phyloP scores from a whole-genome alignment of 768 basidiomycete species.

The Naganishia friedmannii region DNA sequence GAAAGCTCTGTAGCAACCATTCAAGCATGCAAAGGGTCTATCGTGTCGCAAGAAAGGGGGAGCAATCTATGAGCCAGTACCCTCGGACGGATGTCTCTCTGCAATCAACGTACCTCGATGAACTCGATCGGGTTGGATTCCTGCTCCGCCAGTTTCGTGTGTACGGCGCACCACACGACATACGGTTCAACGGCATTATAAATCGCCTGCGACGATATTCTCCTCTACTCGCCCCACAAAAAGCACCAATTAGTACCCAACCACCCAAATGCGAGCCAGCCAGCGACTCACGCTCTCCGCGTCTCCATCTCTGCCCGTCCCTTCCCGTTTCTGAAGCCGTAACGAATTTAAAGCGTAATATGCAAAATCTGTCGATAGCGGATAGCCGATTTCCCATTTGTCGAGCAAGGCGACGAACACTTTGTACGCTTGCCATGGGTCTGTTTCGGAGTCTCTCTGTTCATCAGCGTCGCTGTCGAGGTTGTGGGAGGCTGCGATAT shows the following conservation, averaged over 20 bases:
- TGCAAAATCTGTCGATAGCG: conserved; percentile 71
- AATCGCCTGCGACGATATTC: conserved; percentile 81
- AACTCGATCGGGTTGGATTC: background rate
- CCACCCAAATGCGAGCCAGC: background rate
- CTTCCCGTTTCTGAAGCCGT: background rate
- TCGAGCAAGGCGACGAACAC: conserved; percentile 91
- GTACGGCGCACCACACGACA: conserved; percentile 76
- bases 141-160: conserved; percentile 50
- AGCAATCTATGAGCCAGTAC: too few species aligned
- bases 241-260: background rate
- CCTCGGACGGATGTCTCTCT: too few species aligned
- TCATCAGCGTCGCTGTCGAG: too few species aligned
- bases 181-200: conserved; percentile 78
- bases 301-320: background rate
- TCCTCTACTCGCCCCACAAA: conserved; percentile 40
- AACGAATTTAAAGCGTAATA: conserved; percentile 48
- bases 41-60: background rate
- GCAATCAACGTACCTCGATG: background rate
- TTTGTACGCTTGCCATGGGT: conserved; percentile 83
- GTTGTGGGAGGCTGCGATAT: background rate
- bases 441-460: conserved; percentile 53
- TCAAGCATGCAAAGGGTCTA: conserved; percentile 17
- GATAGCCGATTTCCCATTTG: conserved; percentile 91
- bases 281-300: background rate
- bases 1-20: conserved; percentile 9